Evolutionary conservation across 1,284 basidiomycete genomes (phyloP), one percentile per base, ranked within the genome.

Genomic region (Leccinum fuscescens): DNA sequence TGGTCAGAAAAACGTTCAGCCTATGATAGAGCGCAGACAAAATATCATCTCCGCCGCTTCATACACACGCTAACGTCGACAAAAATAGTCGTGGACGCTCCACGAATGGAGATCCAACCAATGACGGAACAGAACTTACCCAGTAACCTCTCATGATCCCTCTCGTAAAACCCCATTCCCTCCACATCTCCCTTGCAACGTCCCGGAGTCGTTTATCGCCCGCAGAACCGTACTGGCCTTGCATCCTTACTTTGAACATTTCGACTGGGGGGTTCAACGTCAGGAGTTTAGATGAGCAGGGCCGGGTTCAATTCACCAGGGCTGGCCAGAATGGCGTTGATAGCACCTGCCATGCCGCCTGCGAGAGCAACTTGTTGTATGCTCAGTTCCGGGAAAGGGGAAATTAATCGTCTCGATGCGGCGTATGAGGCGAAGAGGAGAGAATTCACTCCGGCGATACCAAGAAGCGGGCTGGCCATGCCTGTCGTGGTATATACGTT

Each of bases 91-190:
- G 27, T 27, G 27, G 24, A 33, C 27, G 15, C 39, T 22, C 63
- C 9, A 27, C 15, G 8, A 15, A 37, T 29, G 22, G 20, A 29
- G 33, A 55, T 12, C 7, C 3, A 17, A 12, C 17, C 37, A 39
- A 9, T 27, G 6, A 2, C 4, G 11, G 56, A 33, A 42, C 8
- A 20, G 29, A 51, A 52, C 83, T 55, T 63, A 93, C 93, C 94
- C 95, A 97, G 74, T 95, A 98, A 0, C 96, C 96, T 35, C 96
- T 81, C 95, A 98, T 97, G 56, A 98, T 84, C 7, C 96, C 96
- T 61, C 86, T 82, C 49, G 86, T 78, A 65, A 98, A 86, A 0
- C 96, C 96, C 80, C 89, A 93, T 59, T 92, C 77, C 31, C 71
- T 74, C 89, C 93, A 96, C 86, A 96, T 93, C 67, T 96, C 92